phyloP scores from a whole-genome alignment of 495 filamentous ascomycete genomes.

The Aspergillus wentii region DNA sequence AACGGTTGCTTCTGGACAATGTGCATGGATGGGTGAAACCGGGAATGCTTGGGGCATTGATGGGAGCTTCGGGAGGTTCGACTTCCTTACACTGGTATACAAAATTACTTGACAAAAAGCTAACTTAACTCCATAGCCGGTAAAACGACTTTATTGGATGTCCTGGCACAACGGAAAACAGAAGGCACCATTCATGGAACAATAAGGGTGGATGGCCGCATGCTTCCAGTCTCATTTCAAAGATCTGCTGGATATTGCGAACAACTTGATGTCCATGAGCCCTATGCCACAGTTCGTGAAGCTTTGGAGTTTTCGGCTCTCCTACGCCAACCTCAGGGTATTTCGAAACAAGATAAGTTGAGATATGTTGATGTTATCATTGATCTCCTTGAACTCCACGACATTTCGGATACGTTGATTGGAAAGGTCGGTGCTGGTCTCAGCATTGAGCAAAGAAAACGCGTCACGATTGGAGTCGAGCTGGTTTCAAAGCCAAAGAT shows the following conservation, averaged over 20 bases:
- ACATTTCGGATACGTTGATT: slow-evolving; percentile 80
- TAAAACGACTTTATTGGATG: slow-evolving; percentile 45
- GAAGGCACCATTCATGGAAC: slow-evolving; percentile 78
- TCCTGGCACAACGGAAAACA: slow-evolving; percentile 54
- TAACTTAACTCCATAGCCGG: no score
- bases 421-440: slow-evolving; percentile 72
- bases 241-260: no score
- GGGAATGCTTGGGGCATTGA: slow-evolving; percentile 60
- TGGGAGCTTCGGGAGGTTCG: slow-evolving; percentile 52
- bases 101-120: no score
- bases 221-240: slow-evolving; percentile 68
- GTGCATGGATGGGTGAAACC: slow-evolving; percentile 84
- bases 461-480: slow-evolving; percentile 87
- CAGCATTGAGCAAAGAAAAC: slow-evolving; percentile 86
- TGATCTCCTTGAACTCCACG: slow-evolving; percentile 73
- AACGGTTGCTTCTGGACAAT: slow-evolving; percentile 66
- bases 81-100: no score
- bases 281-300: no score
- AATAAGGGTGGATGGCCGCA: slow-evolving; percentile 70
- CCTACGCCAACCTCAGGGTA: slow-evolving; percentile 69
- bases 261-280: no score
- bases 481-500: slow-evolving; percentile 81
- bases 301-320: slow-evolving; percentile 80
- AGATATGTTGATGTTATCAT: slow-evolving; percentile 82
- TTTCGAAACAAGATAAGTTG: slow-evolving; percentile 67